Evolutionary conservation across 495 filamentous ascomycete genomes (phyloP).

Genomic region (Penicillium simplicissimum): DNA sequence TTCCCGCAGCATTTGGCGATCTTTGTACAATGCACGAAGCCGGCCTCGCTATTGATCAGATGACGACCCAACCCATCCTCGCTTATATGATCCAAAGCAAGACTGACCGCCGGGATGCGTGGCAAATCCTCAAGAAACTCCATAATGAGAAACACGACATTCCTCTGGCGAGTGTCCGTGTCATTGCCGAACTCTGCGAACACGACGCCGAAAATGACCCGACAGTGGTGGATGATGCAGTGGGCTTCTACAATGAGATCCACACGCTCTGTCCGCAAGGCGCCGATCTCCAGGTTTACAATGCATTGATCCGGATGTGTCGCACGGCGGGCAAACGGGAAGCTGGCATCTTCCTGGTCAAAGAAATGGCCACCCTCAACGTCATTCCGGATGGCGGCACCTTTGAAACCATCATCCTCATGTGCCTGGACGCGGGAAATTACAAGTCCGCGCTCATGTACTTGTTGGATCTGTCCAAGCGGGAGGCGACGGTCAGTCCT

Average conservation of each 20-base stretch:
- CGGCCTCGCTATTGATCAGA: conserved; percentile 50
- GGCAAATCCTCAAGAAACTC: conserved; percentile 56
- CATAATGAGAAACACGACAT: conserved; percentile 30
- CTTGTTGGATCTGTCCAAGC: conserved; percentile 38
- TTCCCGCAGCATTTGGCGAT: conserved; percentile 57
- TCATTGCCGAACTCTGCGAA: conserved; percentile 37
- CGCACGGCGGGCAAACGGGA: conserved; percentile 48
- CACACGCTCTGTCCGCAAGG: conserved; percentile 58
- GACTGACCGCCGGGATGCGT: conserved; percentile 41
- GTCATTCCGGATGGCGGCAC: conserved; percentile 60
- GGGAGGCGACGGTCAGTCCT: conserved; percentile 25
- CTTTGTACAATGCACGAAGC: conserved; percentile 68
- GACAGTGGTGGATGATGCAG: conserved; percentile 46
- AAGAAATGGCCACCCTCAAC: conserved; percentile 69
- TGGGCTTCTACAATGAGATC: conserved; percentile 71
- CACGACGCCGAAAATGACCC: conserved; percentile 29
- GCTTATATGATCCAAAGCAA: conserved; percentile 38
- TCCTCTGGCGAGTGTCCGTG: conserved; percentile 34
- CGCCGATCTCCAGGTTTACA: conserved; percentile 64
- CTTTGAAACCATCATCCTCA: conserved; percentile 68
- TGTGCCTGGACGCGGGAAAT: conserved; percentile 54
- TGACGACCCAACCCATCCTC: conserved; percentile 60
- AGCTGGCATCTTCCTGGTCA: conserved; percentile 65
- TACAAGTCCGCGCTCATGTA: conserved; percentile 44
- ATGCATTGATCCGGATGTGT: conserved; percentile 66